Percentiles rank a stretch among this genome's conserved stretches.
Evolutionary conservation across 2,329 filamentous ascomycete genomes (phyloP).

Genomic region (Sclerotiophoma versabilis): DNA sequence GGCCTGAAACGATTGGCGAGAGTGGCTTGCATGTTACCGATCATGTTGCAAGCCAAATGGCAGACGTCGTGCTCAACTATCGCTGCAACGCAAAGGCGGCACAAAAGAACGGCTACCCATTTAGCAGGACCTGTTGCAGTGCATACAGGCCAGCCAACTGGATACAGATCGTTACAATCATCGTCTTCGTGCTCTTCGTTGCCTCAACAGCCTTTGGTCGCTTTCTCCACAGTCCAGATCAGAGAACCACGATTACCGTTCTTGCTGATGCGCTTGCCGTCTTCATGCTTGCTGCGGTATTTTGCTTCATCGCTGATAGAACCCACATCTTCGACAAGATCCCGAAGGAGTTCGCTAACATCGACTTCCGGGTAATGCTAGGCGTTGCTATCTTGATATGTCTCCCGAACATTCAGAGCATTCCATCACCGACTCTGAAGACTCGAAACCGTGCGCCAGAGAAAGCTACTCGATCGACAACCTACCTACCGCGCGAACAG

Average conservation of each 20-base stretch:
- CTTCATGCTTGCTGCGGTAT: constrained; percentile 29
- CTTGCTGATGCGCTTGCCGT: constrained; percentile 8
- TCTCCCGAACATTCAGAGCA: constrained; percentile 39
- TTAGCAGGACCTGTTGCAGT: constrained; percentile 62
- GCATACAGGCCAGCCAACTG: constrained; percentile 50
- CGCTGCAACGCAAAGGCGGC: constrained; percentile 61
- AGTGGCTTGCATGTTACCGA: constrained; percentile 60
- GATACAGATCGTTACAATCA: constrained; percentile 46
- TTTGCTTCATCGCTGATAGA: constrained; percentile 63
- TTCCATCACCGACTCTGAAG: constrained; percentile 2
- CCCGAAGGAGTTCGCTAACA: constrained; percentile 54
- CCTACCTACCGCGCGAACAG: constrained; percentile 62
- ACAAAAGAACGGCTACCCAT: constrained; percentile 50
- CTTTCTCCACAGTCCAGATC: neutral
- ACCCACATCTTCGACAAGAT: constrained; percentile 62
- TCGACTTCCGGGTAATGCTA: constrained; percentile 45
- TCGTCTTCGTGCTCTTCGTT: constrained; percentile 39
- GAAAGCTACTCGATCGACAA: neutral
- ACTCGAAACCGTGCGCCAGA: constrained; percentile 21
- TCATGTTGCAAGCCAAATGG: constrained; percentile 56
- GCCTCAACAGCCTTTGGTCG: constrained; percentile 1
- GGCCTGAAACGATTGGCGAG: constrained; percentile 51
- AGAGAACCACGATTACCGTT: neutral
- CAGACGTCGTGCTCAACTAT: constrained; percentile 62
- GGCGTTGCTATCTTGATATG: constrained; percentile 37